A percentile compares a stretch with the other conserved stretches of the same genome.
phyloP scores from a whole-genome alignment of 306 rosid species.

The Gynostemma pentaphyllum region DNA sequence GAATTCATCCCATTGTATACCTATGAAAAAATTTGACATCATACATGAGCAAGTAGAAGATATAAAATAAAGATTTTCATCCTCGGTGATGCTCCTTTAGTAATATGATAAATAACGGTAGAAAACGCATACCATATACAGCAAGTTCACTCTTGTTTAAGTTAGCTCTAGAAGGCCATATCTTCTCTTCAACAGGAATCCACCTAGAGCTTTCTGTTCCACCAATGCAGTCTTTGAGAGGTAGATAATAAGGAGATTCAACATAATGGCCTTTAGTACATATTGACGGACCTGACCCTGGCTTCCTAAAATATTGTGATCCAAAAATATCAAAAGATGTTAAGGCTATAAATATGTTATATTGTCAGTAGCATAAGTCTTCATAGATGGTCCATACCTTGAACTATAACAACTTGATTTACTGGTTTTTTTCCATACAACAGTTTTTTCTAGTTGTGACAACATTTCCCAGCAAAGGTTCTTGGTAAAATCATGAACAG shows the following conservation, averaged over 20 bases:
- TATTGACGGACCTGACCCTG: constrained; percentile 50
- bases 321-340: constrained; percentile 2
- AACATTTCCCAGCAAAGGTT: constrained; percentile 63
- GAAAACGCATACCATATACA: constrained; percentile 32
- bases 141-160: constrained; percentile 52
- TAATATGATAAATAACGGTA: neutral
- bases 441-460: neutral
- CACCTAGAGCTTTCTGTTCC: constrained; percentile 82
- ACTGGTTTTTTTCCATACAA: constrained; percentile 16
- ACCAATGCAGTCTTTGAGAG: constrained; percentile 66
- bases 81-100: neutral
- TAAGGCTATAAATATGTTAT: neutral
- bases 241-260: constrained; percentile 79
- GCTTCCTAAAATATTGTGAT: constrained; percentile 41
- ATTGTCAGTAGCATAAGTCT: neutral
- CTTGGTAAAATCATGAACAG: constrained; percentile 40
- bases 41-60: neutral
- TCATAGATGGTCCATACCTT: neutral
- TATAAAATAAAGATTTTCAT: neutral
- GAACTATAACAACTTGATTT: neutral
- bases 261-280: constrained; percentile 62
- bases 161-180: constrained; percentile 75
- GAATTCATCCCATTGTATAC: constrained; percentile 58
- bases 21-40: constrained; percentile 22
- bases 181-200: constrained; percentile 59